Evolutionary conservation across 2,329 filamentous ascomycete genomes (phyloP), one percentile per base, ranked within the genome.

Genomic region (Arthrobotrys musiformis): DNA sequence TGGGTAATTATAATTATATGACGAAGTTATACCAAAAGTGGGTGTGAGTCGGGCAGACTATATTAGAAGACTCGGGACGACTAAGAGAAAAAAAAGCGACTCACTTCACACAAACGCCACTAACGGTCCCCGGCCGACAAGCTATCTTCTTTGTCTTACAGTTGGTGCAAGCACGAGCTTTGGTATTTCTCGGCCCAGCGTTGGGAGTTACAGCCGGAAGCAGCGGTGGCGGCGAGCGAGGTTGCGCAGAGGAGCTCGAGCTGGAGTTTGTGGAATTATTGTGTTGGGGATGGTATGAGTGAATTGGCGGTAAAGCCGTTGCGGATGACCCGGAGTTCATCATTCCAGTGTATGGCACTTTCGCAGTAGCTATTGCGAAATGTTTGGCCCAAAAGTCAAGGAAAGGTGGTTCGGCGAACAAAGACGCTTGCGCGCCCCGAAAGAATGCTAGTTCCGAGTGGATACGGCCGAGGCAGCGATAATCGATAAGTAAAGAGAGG

Each of bases 61-160:
- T 42, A 70, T 52, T 22, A 19, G 26, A 30, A 48, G 6, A 48
- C 15, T 22, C 37, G 3, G 8, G 33, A 13, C 33, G 1, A 35
- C 5, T 35, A 35, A 35, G 11, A 35, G 11, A 35, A 35, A 35
- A 9, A 33, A 22, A 50, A 46, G 62, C 73, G 22, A n/a, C n/a
- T n/a, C 67, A 77, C 73, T 77, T 77, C 42, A 56, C 60, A 40
- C 73, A 77, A 54, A 77, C 60, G 33, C 73, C 73, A 46, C 35
- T 50, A 19, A 77, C 52, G 35, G 60, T 52, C n/a, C 73, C 60
- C 13, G 73, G 73, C 60, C 73, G 66, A 50, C 73, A 77, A 11
- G 73, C 73, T 26, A 77, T 77, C 52, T 77, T 77, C 66, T 77
- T 77, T 54, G 73, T 77, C 60, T 77, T 77, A 52, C 73, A 77